phyloP scores from a whole-genome alignment of 2,329 filamentous ascomycete genomes.

The Mariannaea sp. region DNA sequence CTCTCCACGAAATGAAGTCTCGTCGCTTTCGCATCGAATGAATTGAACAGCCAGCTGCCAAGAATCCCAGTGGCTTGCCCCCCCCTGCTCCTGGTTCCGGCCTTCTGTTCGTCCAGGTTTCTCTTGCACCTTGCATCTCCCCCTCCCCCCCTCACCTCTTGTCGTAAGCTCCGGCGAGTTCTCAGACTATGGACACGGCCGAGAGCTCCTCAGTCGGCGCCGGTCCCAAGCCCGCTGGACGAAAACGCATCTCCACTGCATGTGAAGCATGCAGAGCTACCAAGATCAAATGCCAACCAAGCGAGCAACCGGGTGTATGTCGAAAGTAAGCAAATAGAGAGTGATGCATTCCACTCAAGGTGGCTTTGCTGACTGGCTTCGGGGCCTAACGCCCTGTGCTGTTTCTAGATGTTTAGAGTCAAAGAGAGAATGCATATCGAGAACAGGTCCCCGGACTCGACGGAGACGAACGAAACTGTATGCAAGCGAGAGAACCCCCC shows the following conservation, averaged over 20 bases:
- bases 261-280: conserved; percentile 60
- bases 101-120: too few relatives aligned
- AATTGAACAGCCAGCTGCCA: too few relatives aligned
- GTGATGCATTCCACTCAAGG: too few relatives aligned
- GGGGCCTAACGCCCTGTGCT: too few relatives aligned
- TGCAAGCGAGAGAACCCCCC: conserved; percentile 28
- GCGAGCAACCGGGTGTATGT: conserved; percentile 54
- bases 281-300: conserved; percentile 59
- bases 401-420: conserved; percentile 54
- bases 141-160: too few relatives aligned
- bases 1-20: too few relatives aligned
- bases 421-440: conserved; percentile 59
- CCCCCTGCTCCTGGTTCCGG: too few relatives aligned
- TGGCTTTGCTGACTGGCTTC: too few relatives aligned
- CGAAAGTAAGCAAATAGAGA: conserved; percentile 49
- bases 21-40: too few relatives aligned
- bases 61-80: too few relatives aligned
- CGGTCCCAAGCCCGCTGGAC: conserved; percentile 17
- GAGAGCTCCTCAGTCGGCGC: conserved; percentile 10
- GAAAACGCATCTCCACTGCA: conserved; percentile 47
- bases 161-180: too few relatives aligned
- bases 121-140: too few relatives aligned
- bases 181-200: conserved; percentile 21
- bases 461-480: conserved; percentile 52
- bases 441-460: conserved; percentile 55